Conservation (phyloP, 768 basidiomycete species). For the Boletus subcaerulescens region DNA sequence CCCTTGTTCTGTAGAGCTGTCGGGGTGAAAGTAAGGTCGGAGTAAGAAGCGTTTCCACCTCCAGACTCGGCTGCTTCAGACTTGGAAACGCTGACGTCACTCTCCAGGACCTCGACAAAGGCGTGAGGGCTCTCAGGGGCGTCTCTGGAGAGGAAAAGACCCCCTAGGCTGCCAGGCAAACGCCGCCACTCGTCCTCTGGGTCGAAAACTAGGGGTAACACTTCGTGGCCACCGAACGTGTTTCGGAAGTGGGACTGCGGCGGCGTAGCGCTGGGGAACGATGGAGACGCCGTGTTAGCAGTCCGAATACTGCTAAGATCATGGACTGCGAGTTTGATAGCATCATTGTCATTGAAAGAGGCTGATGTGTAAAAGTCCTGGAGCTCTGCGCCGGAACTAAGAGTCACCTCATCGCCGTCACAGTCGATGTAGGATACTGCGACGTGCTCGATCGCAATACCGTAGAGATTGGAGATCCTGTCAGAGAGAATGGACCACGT, state of each 20-base stretch:
- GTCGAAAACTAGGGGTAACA: conserved; percentile 45
- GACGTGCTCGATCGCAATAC: conserved; percentile 54
- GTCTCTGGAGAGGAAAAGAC: conserved; percentile 36
- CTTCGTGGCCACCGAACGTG: conserved; percentile 52
- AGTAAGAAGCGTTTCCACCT: conserved; percentile 32
- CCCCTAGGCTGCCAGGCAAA: conserved; percentile 42
- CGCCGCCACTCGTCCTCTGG: conserved; percentile 66
- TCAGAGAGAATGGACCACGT: conserved; percentile 55
- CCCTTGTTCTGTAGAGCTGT: conserved; percentile 39
- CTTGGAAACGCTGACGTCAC: conserved; percentile 36
- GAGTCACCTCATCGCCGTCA: conserved; percentile 74
- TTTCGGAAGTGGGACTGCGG: conserved; percentile 48
- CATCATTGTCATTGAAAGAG: conserved; percentile 15
- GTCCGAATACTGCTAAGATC: conserved; percentile 47
- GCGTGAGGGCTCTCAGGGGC: conserved; percentile 52
- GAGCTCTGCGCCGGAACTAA: conserved; percentile 77
- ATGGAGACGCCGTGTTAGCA: conserved; percentile 29
- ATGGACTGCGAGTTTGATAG: conserved; percentile 60
- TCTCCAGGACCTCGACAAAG: conserved; percentile 57
- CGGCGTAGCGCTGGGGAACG: conserved; percentile 33
- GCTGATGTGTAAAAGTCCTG: conserved; percentile 58
- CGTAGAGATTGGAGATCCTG: conserved; percentile 52
- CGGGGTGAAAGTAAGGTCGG: conserved; percentile 19
- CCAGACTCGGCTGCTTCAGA: conserved; percentile 30
- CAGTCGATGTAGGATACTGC: conserved; percentile 70